Evolutionary conservation across 768 basidiomycete genomes (phyloP).

Genomic region (Suillus subalutaceus): DNA sequence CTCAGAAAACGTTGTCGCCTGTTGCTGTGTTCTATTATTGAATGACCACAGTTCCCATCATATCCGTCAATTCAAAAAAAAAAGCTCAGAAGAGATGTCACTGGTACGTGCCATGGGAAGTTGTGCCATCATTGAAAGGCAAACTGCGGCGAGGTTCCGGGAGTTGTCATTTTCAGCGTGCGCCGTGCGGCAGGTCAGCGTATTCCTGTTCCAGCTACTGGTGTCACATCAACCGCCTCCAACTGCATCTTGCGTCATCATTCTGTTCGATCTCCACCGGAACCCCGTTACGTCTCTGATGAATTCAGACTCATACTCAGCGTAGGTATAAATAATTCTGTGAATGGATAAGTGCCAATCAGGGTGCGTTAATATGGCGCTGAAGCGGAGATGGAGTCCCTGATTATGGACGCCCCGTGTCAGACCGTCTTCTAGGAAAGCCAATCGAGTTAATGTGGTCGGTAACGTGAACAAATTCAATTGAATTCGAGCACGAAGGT

Average conservation of each 20-base stretch:
- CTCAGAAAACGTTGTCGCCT: background rate
- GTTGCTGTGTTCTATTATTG: background rate
- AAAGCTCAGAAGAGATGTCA: background rate
- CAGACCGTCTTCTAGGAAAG: background rate
- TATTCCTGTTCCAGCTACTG: background rate
- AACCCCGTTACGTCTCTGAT: background rate
- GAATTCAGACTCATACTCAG: background rate
- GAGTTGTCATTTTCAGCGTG: background rate
- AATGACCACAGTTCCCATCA: background rate
- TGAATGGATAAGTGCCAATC: constrained; percentile 4
- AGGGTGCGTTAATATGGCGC: constrained; percentile 1
- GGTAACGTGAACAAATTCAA: background rate
- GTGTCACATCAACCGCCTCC: background rate
- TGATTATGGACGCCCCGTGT: background rate
- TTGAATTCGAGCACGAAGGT: background rate
- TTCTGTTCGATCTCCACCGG: background rate
- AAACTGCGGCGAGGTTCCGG: background rate
- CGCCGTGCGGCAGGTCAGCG: background rate
- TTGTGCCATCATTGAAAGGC: background rate
- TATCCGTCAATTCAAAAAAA: background rate
- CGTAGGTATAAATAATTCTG: background rate
- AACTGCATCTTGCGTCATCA: background rate
- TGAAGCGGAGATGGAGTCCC: constrained; percentile 2
- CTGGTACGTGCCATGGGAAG: background rate
- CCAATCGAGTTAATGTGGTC: background rate